Conservation (phyloP, 129 eudicot genomes). For the Scalesia atractyloides region DNA sequence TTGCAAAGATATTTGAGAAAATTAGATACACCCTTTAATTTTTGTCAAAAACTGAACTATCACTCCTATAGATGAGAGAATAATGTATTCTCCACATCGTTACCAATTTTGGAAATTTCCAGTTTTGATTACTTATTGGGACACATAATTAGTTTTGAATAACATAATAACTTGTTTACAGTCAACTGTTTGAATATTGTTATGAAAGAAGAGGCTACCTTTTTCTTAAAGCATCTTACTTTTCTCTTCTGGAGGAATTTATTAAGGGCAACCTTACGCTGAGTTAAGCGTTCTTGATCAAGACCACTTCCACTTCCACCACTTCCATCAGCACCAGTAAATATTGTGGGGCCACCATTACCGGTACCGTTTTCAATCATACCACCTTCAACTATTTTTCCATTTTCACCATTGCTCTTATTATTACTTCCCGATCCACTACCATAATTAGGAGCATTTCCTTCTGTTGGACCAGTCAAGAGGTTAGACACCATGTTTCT, state of each 20-base stretch:
- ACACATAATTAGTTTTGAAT: no score
- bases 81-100: no score
- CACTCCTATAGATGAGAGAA: neutral
- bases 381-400: conserved; percentile 41
- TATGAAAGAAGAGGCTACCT: conserved; percentile 43
- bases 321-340: conserved; percentile 38
- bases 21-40: neutral
- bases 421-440: conserved; percentile 74
- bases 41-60: neutral
- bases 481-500: conserved; percentile 36
- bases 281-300: conserved; percentile 37
- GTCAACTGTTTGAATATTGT: neutral
- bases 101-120: no score
- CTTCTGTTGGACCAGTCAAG: conserved; percentile 44
- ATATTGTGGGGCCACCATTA: conserved; percentile 39
- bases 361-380: conserved; percentile 39
- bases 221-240: conserved; percentile 78
- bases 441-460: conserved; percentile 61
- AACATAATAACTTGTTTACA: neutral
- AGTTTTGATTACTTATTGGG: no score
- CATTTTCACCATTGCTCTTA: conserved; percentile 58
- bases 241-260: conserved; percentile 74
- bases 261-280: conserved; percentile 62
- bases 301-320: conserved; percentile 49
- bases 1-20: neutral